Percentiles rank a stretch among this genome's conserved stretches.
These are phyloP conservation scores for Quercus agrifolia DNA, from an alignment of 306 rosid genomes.

Conservation along the genomic window DNA sequence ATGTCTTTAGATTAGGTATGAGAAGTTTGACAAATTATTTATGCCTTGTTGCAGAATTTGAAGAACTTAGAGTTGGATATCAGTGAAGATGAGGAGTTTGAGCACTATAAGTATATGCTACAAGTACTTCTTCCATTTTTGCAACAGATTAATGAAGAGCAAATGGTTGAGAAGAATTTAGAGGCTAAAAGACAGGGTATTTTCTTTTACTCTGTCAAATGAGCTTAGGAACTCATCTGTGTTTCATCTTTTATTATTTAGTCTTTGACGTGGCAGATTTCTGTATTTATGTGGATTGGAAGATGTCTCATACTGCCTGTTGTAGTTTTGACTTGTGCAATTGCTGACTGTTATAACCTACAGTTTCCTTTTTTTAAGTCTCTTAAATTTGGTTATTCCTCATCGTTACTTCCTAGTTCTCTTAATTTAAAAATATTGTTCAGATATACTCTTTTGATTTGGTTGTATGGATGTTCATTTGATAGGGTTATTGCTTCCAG, in stretches of 20 bases:
- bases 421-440: not conserved
- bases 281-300: not conserved
- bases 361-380: not conserved
- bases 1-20: not conserved
- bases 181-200: slow-evolving; percentile 76
- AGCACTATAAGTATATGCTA: slow-evolving; percentile 45
- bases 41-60: slow-evolving; percentile 25
- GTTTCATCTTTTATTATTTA: not conserved
- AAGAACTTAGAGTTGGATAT: not conserved
- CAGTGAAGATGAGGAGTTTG: not conserved
- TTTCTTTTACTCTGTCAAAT: not conserved
- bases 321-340: not conserved
- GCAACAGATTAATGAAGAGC: slow-evolving; percentile 57
- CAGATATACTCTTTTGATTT: not conserved
- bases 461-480: not conserved
- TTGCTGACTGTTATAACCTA: not conserved
- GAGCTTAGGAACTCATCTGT: not conserved
- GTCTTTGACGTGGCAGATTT: not conserved
- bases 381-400: not conserved
- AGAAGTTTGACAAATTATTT: not conserved
- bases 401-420: not conserved
- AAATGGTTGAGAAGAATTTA: slow-evolving; percentile 43
- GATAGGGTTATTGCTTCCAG: slow-evolving; percentile 28
- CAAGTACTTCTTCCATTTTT: slow-evolving; percentile 59
- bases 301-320: not conserved